Base-by-base conservation (phyloP, 768 basidiomycete genomes). In the Dictyophora rubrovolvata region DNA sequence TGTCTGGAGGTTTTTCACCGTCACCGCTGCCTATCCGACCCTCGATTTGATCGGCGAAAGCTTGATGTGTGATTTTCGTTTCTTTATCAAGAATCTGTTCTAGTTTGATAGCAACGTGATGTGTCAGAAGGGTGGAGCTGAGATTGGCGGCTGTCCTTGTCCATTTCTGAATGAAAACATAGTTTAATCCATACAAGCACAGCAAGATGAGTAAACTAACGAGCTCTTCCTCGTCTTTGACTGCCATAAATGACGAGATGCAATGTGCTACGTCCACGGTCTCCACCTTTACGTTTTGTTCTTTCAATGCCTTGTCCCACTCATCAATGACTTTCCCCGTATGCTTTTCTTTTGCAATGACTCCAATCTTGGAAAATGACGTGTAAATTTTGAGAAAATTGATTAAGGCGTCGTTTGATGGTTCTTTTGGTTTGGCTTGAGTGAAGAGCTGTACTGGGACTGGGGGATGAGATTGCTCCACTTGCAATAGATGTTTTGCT, bases 81-180 rank as follows among this genome's bases (percentile, higher is more conserved):
- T 93, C 93, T 64, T 85, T 84, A 72, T 99, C 95, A 35, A 98
- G 77, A 67, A 96, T 93, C 3, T 83, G 81, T 71, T 94, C 91
- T 65, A 98, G 78, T 70, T 88, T 94, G 37, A 86, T 79, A 21
- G 89, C 86, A 48, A 97, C 88, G 69, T 95, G 86, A 65, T 93
- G 79, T 57, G 83, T 78, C 62, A 98, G 80, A 14, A 97, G 75
- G 0, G 92, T 93, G 17, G 89, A 90, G 0, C 91, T 93, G 52
- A 97, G 73, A 61, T 76, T 79, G 4, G 89, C 80, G 16, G 93
- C 89, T 0, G 74, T 83, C 63, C 87, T 82, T 16, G 84, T 80
- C 62, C 74, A 77, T 89, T 87, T 92, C 92, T 96, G 67, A 35
- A 54, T 28, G n/a, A 49, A 50, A 18, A 48, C 33, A 57, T 9